Conservation (phyloP, 495 filamentous ascomycete species). For the Talaromyces adpressus region DNA sequence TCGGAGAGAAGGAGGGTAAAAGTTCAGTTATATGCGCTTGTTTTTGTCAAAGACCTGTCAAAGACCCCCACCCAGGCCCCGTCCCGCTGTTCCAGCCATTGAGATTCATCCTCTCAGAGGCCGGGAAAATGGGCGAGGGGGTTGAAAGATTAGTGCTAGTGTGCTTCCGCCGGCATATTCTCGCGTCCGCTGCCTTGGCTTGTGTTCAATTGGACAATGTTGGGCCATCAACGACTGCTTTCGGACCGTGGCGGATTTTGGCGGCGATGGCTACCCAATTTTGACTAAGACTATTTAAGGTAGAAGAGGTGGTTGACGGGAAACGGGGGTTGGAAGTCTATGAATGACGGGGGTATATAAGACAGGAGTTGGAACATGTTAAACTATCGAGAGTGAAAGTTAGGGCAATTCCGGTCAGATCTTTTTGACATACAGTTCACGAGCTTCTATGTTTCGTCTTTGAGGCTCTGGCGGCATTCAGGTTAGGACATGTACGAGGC, state of each 20-base stretch:
- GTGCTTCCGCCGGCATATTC: constrained; percentile 7
- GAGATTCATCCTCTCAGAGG: constrained; percentile 5
- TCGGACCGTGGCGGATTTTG: background rate
- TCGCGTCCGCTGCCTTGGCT: constrained; percentile 7
- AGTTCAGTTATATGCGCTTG: constrained; percentile 18
- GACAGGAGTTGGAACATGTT: background rate
- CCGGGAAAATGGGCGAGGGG: background rate
- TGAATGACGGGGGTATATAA: background rate
- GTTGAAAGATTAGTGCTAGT: constrained; percentile 8
- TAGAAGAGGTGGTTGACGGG: background rate
- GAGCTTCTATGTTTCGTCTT: background rate
- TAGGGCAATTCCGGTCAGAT: background rate
- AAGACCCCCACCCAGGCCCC: constrained; percentile 6
- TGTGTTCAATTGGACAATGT: constrained; percentile 5
- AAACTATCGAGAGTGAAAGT: background rate
- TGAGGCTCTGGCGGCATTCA: background rate
- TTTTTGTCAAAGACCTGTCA: constrained; percentile 10
- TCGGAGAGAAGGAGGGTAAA: constrained; percentile 28
- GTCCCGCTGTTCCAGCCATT: constrained; percentile 8
- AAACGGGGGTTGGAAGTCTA: background rate
- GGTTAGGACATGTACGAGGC: background rate
- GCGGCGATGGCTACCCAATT: constrained; percentile 8
- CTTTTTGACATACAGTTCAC: background rate
- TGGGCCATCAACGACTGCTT: background rate
- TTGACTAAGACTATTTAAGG: background rate